phyloP scores from a whole-genome alignment of 306 rosid species.

The Lathyrus tuberosus region DNA sequence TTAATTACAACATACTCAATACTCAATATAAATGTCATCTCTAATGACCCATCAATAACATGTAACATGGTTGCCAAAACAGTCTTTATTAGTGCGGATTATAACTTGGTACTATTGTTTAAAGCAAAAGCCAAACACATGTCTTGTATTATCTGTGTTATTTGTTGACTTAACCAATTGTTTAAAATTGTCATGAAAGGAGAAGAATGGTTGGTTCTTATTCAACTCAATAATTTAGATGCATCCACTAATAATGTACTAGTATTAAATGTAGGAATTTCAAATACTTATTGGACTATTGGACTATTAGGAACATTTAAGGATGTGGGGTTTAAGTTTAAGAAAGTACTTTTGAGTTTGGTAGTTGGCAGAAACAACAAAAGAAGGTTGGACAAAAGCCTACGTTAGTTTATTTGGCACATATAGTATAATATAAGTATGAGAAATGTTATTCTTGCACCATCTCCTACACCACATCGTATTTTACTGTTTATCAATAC shows the following conservation, averaged over 20 bases:
- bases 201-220: not conserved
- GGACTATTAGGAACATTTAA: not conserved
- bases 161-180: slow-evolving; percentile 17
- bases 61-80: not conserved
- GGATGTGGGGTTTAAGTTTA: not conserved
- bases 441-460: too few relatives aligned
- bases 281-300: not conserved
- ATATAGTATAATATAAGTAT: not conserved
- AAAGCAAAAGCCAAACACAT: not conserved
- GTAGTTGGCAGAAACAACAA: slow-evolving; percentile 1
- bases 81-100: not conserved
- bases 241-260: not conserved
- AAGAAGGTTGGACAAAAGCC: too few relatives aligned
- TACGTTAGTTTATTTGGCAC: not conserved
- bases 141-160: not conserved
- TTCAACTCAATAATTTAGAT: not conserved
- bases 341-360: slow-evolving; percentile 16
- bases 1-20: too few relatives aligned
- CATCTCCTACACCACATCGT: too few relatives aligned
- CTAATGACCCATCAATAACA: too few relatives aligned
- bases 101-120: not conserved
- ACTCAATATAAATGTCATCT: too few relatives aligned
- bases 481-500: too few relatives aligned
- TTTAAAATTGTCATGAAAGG: not conserved
- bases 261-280: not conserved